Evolutionary conservation across 169 alveolate genomes (phyloP).

Genomic region (Plasmodium yoelii): DNA sequence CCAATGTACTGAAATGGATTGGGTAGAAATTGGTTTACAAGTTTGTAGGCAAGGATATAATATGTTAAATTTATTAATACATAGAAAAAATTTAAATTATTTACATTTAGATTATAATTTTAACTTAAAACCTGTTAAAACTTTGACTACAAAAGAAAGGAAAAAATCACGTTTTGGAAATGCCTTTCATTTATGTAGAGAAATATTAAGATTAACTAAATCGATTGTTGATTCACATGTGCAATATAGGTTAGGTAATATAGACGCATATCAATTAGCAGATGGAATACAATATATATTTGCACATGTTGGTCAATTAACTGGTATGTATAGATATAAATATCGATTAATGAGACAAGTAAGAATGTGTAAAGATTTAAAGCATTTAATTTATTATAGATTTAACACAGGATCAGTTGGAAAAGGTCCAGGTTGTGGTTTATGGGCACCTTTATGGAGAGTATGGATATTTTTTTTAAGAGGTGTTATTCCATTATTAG

Average conservation of each 20-base stretch:
- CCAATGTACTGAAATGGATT: constrained; percentile 98
- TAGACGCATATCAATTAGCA: constrained; percentile 99
- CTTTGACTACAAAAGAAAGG: constrained; percentile 99
- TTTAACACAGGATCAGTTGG: constrained; percentile 99
- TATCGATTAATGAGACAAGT: constrained; percentile 99
- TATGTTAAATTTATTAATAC: constrained; percentile 98
- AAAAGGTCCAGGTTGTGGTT: constrained; percentile 99
- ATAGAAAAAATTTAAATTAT: constrained; percentile 98
- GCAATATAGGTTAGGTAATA: constrained; percentile 98
- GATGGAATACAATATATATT: constrained; percentile 99
- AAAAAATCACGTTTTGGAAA: constrained; percentile 99
- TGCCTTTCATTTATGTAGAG: constrained; percentile 99
- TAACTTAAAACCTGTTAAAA: constrained; percentile 99
- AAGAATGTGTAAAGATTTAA: constrained; percentile 99
- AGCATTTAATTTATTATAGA: constrained; percentile 99
- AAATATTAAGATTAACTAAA: constrained; percentile 98
- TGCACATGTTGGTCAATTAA: constrained; percentile 99
- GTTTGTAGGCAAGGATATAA: constrained; percentile 99
- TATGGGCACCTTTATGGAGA: constrained; percentile 99
- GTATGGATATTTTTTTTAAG: constrained; percentile 99
- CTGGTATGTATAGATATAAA: constrained; percentile 99
- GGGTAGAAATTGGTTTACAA: constrained; percentile 99
- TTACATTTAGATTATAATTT: constrained; percentile 99
- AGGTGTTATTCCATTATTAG: constrained; percentile 99
- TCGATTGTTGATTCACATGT: constrained; percentile 99